These are phyloP conservation scores for Coniochaeta hoffmannii DNA, from an alignment of 2,329 filamentous ascomycete species.

Conservation along the genomic window DNA sequence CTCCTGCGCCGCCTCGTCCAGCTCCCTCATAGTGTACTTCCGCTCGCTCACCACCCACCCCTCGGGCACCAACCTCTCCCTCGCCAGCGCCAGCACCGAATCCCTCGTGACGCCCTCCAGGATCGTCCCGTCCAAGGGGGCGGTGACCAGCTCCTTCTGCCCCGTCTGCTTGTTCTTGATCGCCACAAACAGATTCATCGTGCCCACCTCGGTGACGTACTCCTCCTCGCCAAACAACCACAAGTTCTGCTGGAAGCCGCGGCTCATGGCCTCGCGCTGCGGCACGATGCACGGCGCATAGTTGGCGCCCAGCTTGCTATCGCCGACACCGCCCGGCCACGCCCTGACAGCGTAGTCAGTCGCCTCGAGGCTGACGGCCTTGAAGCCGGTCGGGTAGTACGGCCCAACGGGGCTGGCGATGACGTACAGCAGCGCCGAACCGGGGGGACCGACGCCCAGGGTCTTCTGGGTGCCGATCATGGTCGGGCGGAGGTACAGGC, in stretches of 20 bases:
- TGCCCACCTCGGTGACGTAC: conserved; percentile 93
- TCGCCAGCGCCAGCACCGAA: conserved; percentile 78
- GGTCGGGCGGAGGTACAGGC: conserved; percentile 88
- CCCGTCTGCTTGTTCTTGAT: conserved; percentile 81
- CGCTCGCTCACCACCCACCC: conserved; percentile 86
- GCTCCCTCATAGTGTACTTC: conserved; percentile 85
- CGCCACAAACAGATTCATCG: conserved; percentile 96
- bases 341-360: conserved; percentile 95
- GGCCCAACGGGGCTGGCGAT: conserved; percentile 96
- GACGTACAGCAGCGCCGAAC: conserved; percentile 84
- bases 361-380: conserved; percentile 89
- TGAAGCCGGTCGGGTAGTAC: conserved; percentile 98
- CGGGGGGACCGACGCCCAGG: conserved; percentile 85
- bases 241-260: conserved; percentile 95
- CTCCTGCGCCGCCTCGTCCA: conserved; percentile 73
- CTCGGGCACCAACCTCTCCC: conserved; percentile 73
- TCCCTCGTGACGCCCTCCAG: conserved; percentile 92
- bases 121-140: conserved; percentile 92
- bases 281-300: conserved; percentile 99
- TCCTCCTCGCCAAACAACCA: conserved; percentile 97
- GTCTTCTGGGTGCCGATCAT: conserved; percentile 97
- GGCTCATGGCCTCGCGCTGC: conserved; percentile 81
- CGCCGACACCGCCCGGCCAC: conserved; percentile 94
- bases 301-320: conserved; percentile 98
- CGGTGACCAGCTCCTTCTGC: conserved; percentile 87